Percentiles rank a stretch among this genome's conserved stretches.
Conservation (phyloP, 257 asterid genomes). For the Lantana camara region DNA sequence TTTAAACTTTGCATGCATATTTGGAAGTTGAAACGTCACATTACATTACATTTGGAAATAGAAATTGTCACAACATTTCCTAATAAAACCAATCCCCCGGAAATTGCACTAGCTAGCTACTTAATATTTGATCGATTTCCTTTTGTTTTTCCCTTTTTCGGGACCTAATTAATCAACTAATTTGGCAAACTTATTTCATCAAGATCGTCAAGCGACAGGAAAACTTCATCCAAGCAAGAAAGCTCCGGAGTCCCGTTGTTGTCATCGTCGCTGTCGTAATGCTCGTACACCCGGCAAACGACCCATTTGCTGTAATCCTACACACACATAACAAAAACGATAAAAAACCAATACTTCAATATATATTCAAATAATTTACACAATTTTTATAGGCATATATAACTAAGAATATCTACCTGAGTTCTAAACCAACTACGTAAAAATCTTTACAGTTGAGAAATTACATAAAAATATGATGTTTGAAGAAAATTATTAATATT, state of each 20-base stretch:
- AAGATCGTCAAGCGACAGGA: slow-evolving; percentile 80
- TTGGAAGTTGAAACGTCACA: slow-evolving; percentile 1
- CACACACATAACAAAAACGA: slow-evolving; percentile 19
- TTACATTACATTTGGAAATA: slow-evolving; percentile 27
- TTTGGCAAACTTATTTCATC: slow-evolving; percentile 84
- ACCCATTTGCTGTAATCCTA: slow-evolving; percentile 93
- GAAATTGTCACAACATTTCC: slow-evolving; percentile 30
- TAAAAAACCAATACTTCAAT: too few relatives aligned
- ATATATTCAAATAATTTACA: too few relatives aligned
- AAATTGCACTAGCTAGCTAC: slow-evolving; percentile 27
- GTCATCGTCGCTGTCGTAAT: slow-evolving; percentile 34
- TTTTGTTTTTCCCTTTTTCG: background rate
- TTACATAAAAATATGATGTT: background rate
- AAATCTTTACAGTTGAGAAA: too few relatives aligned
- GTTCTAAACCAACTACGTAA: too few relatives aligned
- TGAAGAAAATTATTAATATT: too few relatives aligned
- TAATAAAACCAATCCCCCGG: slow-evolving; percentile 17
- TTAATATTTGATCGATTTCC: too few relatives aligned
- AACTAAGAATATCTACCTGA: too few relatives aligned
- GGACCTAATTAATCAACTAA: slow-evolving; percentile 40
- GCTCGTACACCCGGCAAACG: slow-evolving; percentile 79
- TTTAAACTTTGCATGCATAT: slow-evolving; percentile 1
- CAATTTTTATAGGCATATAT: too few relatives aligned
- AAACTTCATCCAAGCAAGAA: slow-evolving; percentile 97
- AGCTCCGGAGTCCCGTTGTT: slow-evolving; percentile 73